Base-by-base conservation (phyloP, 139 green algal species). In the Chara braunii region DNA sequence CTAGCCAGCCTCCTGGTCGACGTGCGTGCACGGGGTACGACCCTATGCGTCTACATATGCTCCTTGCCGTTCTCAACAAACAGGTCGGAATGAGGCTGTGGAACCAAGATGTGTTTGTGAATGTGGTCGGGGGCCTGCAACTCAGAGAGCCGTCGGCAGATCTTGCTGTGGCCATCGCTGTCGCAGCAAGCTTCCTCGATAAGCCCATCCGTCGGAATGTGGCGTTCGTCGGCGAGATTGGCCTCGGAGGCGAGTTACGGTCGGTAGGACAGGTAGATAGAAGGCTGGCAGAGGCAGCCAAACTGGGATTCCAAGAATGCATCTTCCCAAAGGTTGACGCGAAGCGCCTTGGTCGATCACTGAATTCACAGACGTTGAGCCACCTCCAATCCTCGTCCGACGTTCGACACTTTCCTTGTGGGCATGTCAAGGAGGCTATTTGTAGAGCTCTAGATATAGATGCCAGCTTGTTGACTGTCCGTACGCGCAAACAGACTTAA, bases 31-130 rank as follows among this genome's bases (percentile, higher is more conserved):
- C 68, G 31, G 85, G 85, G 35, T 58, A 88, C 12, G 68, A 83
- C 56, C 60, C 71, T 22, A 66, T 86, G 32, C 81, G 87, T 3
- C 69, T 94, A 45, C 63, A 70, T 53, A 68, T 93, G 58, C 77
- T 94, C 43, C 75, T 90, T 37, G 87, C 85, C 23, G 79, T 94
- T 37, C 78, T 91, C 31, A 68, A 45, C 32, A 92, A 92, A 55
- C 54, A 43, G 14, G 70, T 62, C n/a, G 53, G 44, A 2, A 14
- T 57, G 52, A 5, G 52, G 23, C 44, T 51, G 52, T 48, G 52
- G 23, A 1, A 12, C 3, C 42, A 80, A 37, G 76, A 89, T 43
- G 62, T 94, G 8, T 81, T 86, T 54, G 42, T 86, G 1, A 94
- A 94, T 60, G 83, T 94, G 2, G 79, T 85, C 11, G 83, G 81